phyloP scores from a whole-genome alignment of 148 eudicot genomes.

The Silene uniflora region DNA sequence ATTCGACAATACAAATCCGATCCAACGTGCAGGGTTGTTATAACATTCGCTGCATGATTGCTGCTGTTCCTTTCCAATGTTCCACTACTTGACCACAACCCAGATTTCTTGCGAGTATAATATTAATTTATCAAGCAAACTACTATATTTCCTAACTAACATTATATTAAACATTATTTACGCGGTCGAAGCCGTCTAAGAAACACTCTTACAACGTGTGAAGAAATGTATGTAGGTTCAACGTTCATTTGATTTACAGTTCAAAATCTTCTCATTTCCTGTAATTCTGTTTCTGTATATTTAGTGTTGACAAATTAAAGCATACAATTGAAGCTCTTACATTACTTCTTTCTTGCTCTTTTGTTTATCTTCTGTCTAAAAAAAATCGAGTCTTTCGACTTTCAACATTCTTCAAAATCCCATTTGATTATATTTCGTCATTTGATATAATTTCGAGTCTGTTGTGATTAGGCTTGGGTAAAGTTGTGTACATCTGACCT shows the following conservation, averaged over 20 bases:
- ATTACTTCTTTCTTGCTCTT: background rate
- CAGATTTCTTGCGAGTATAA: background rate
- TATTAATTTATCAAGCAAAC: background rate
- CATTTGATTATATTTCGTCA: background rate
- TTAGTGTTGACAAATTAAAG: background rate
- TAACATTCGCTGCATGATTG: background rate
- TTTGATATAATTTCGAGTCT: background rate
- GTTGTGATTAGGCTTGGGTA: background rate
- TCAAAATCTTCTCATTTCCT: background rate
- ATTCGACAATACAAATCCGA: background rate
- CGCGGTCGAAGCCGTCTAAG: background rate
- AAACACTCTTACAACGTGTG: conserved; percentile 14
- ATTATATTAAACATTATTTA: background rate
- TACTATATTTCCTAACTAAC: background rate
- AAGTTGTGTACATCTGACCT: background rate
- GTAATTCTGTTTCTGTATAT: background rate
- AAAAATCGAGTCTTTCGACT: too few species aligned
- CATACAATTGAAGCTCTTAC: background rate
- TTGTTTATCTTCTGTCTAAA: background rate
- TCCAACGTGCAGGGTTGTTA: conserved; percentile 7
- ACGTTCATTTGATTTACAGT: background rate
- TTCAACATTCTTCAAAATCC: background rate
- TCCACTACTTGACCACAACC: conserved; percentile 14
- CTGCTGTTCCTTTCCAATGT: conserved; percentile 2
- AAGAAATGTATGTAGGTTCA: background rate